phyloP scores from a whole-genome alignment of 768 basidiomycete species.

The Cytidiella melzeri region DNA sequence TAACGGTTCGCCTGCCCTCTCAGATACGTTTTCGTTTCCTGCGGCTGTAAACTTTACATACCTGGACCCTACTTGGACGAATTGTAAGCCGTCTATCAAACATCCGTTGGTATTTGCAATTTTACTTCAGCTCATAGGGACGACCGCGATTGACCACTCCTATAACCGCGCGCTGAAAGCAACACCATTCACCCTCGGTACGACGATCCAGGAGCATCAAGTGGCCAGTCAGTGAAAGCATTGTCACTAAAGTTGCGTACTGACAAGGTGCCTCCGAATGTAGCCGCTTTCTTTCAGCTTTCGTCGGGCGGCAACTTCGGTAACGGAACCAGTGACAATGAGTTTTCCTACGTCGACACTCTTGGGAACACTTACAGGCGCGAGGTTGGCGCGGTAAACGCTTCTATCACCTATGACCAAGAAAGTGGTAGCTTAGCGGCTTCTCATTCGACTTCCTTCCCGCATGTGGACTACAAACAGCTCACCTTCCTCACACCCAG shows the following conservation, averaged over 20 bases:
- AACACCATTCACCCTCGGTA: slow-evolving; percentile 49
- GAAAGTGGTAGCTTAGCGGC: slow-evolving; percentile 45
- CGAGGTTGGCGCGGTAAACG: slow-evolving; percentile 52
- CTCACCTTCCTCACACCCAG: slow-evolving; percentile 20
- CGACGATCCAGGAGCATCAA: slow-evolving; percentile 35
- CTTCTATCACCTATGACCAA: slow-evolving; percentile 55
- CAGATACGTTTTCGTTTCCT: slow-evolving; percentile 51
- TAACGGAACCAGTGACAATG: slow-evolving; percentile 68
- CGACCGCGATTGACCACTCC: slow-evolving; percentile 56
- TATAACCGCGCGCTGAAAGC: slow-evolving; percentile 56
- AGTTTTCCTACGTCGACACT: slow-evolving; percentile 53
- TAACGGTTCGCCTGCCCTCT: slow-evolving; percentile 34
- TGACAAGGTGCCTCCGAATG: too few species aligned
- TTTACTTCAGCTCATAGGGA: too few species aligned
- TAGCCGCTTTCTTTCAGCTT: slow-evolving; percentile 47
- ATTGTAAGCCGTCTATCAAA: slow-evolving; percentile 22
- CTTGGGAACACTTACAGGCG: slow-evolving; percentile 59
- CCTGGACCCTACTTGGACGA: slow-evolving; percentile 27
- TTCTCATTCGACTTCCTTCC: neutral
- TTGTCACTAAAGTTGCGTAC: too few species aligned
- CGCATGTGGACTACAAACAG: slow-evolving; percentile 4
- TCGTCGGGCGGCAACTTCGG: slow-evolving; percentile 45
- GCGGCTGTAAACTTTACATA: slow-evolving; percentile 35
- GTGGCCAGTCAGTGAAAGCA: neutral
- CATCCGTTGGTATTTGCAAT: too few species aligned